Evolutionary conservation across 768 basidiomycete genomes (phyloP).

Genomic region (Terana coerulea): DNA sequence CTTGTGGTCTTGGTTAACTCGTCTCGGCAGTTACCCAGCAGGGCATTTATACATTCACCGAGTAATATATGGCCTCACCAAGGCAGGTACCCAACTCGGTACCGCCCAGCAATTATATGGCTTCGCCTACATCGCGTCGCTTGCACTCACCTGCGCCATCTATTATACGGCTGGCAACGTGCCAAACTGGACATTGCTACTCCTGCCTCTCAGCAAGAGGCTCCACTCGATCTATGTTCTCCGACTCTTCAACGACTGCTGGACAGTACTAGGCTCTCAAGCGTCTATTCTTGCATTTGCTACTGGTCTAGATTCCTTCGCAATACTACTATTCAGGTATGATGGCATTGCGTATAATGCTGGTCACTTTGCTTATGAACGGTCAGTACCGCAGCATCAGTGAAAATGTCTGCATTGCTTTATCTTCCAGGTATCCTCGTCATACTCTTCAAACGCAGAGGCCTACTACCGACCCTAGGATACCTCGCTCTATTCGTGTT

Average conservation of each 20-base stretch:
- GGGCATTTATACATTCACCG: slow-evolving; percentile 86
- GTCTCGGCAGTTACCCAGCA: slow-evolving; percentile 77
- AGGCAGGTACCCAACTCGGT: slow-evolving; percentile 53
- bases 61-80: slow-evolving; percentile 59
- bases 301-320: slow-evolving; percentile 53
- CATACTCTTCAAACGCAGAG: slow-evolving; percentile 71
- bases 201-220: slow-evolving; percentile 86
- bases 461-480: slow-evolving; percentile 47
- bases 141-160: slow-evolving; percentile 62
- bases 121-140: slow-evolving; percentile 62
- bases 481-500: slow-evolving; percentile 44
- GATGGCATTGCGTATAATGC: slow-evolving; percentile 16
- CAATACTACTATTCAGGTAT: slow-evolving; percentile 71
- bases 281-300: slow-evolving; percentile 66
- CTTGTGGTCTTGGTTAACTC: background rate
- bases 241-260: slow-evolving; percentile 94
- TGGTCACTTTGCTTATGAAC: background rate
- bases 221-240: slow-evolving; percentile 91
- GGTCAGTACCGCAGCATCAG: slow-evolving; percentile 71
- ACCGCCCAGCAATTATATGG: slow-evolving; percentile 80
- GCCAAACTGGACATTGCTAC: slow-evolving; percentile 68
- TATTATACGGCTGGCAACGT: slow-evolving; percentile 58
- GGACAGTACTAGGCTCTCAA: slow-evolving; percentile 68
- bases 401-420: slow-evolving; percentile 93
- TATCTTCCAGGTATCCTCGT: slow-evolving; percentile 89